These are phyloP conservation scores for Mortierella sp. DNA, from an alignment of 371 early-diverging fungal species.

Conservation along the genomic window DNA sequence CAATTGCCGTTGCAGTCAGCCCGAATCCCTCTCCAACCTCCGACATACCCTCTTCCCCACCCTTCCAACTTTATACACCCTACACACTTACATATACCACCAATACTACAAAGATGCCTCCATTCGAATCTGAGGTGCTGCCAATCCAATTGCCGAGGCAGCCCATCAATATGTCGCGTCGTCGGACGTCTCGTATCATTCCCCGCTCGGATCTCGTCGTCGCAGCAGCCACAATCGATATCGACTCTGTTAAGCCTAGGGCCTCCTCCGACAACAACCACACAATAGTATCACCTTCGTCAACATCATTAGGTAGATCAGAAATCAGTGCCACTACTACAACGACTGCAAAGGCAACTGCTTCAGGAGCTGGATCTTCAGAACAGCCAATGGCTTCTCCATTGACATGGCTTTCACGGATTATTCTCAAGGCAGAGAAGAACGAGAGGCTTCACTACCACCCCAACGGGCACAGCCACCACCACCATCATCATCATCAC, in stretches of 20 bases:
- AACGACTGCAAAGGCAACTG: not conserved
- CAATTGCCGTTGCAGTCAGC: too few species aligned
- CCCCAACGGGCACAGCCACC: constrained; percentile 33
- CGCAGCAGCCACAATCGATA: not conserved
- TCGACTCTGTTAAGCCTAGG: not conserved
- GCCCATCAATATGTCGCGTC: constrained; percentile 32
- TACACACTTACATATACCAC: not conserved
- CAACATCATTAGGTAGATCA: not conserved
- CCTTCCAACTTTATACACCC: not conserved
- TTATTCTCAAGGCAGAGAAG: constrained; percentile 42
- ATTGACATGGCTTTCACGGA: constrained; percentile 41
- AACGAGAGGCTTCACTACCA: constrained; percentile 54
- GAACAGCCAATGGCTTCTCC: constrained; percentile 17
- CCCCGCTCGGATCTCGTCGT: constrained; percentile 17
- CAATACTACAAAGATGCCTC: constrained; percentile 22
- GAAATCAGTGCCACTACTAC: not conserved
- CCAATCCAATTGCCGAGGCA: constrained; percentile 48
- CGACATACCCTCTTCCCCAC: not conserved
- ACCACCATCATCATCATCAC: constrained; percentile 34
- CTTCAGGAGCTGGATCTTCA: constrained; percentile 10
- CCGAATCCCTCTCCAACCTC: not conserved
- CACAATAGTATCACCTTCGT: not conserved
- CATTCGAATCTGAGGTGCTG: constrained; percentile 41
- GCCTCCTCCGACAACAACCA: not conserved
- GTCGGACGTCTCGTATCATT: constrained; percentile 34